phyloP scores from a whole-genome alignment of 2,329 filamentous ascomycete species.

The Pseudodiploospora longispora region DNA sequence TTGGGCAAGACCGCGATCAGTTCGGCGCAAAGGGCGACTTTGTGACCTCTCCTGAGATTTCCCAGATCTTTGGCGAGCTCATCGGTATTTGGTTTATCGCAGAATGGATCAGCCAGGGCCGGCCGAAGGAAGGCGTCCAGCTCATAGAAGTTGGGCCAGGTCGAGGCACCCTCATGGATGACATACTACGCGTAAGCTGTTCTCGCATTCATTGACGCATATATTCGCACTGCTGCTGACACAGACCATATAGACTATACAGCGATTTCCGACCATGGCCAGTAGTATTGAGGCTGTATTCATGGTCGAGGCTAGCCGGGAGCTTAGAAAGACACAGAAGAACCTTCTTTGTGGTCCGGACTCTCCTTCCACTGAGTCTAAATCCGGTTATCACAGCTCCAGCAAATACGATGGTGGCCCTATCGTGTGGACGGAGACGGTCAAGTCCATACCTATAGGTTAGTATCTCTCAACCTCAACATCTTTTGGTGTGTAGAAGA shows the following conservation, averaged over 20 bases:
- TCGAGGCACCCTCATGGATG: slow-evolving; percentile 92
- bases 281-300: slow-evolving; percentile 79
- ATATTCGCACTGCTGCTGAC: neutral
- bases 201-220: slow-evolving; percentile 7
- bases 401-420: slow-evolving; percentile 68
- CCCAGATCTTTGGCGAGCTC: slow-evolving; percentile 91
- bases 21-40: slow-evolving; percentile 95
- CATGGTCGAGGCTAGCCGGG: slow-evolving; percentile 85
- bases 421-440: slow-evolving; percentile 87
- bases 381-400: slow-evolving; percentile 63
- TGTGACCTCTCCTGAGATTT: slow-evolving; percentile 94
- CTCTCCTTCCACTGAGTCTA: slow-evolving; percentile 58
- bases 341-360: slow-evolving; percentile 70
- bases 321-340: slow-evolving; percentile 70
- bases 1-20: slow-evolving; percentile 64
- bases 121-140: slow-evolving; percentile 64
- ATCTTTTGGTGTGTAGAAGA: neutral
- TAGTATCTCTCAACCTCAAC: slow-evolving; percentile 7
- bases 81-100: slow-evolving; percentile 91
- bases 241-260: slow-evolving; percentile 57
- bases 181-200: slow-evolving; percentile 70
- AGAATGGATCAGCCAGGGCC: slow-evolving; percentile 92
- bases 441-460: slow-evolving; percentile 71
- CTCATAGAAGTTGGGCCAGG: slow-evolving; percentile 92
- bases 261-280: slow-evolving; percentile 71